Conservation (phyloP, 2,329 filamentous ascomycete genomes). For the Orbilia ellipsospora region DNA sequence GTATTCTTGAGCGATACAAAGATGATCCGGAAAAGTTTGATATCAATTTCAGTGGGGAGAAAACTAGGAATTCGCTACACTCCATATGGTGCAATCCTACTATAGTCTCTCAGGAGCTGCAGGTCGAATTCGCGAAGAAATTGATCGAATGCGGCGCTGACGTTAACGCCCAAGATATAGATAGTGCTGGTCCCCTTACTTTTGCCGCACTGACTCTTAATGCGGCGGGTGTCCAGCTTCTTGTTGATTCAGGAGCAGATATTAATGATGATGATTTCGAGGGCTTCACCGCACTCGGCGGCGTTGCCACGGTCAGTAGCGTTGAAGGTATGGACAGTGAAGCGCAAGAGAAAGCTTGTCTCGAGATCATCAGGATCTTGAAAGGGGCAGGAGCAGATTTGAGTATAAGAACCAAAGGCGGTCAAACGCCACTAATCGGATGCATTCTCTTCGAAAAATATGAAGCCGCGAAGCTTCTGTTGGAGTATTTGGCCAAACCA, state of each 20-base stretch:
- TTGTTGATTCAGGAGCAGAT: constrained; percentile 24
- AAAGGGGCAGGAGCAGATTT: constrained; percentile 21
- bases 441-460: neutral
- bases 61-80: neutral
- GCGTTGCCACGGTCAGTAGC: neutral
- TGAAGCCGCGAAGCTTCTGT: constrained; percentile 11
- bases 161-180: constrained; percentile 24
- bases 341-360: neutral
- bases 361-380: constrained; percentile 13
- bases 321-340: neutral
- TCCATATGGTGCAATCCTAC: constrained; percentile 2
- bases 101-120: neutral
- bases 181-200: constrained; percentile 16
- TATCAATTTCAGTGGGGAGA: neutral
- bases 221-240: constrained; percentile 21
- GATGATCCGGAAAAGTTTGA: constrained; percentile 6
- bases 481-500: constrained; percentile 13
- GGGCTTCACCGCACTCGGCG: constrained; percentile 14
- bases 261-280: constrained; percentile 27
- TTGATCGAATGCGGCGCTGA: constrained; percentile 30
- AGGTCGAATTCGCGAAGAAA: constrained; percentile 6
- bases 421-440: constrained; percentile 6
- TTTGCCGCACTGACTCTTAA: neutral
- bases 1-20: constrained; percentile 11
- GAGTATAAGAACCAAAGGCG: constrained; percentile 1